Percentiles rank a stretch among this genome's conserved stretches.
phyloP scores from a whole-genome alignment of 2,329 filamentous ascomycete genomes.

The Chaetomiaceae sp. region DNA sequence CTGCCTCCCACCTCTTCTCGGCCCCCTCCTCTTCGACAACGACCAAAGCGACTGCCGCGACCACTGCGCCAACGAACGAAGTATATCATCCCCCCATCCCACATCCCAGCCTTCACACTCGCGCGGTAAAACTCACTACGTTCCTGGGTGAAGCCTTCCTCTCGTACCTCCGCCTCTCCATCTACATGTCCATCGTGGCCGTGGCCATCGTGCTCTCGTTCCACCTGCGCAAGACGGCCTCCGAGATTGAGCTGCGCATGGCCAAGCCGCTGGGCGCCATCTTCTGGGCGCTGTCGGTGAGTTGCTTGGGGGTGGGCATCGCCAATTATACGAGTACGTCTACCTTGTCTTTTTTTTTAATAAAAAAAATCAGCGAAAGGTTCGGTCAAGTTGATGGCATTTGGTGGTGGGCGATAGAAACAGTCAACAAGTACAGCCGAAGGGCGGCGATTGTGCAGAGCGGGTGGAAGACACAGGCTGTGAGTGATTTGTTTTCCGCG shows the following conservation, averaged over 20 bases:
- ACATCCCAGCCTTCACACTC: conserved; percentile 33
- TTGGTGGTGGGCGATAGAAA: conserved; percentile 39
- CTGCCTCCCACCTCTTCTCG: conserved; percentile 57
- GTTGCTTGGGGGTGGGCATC: conserved; percentile 72
- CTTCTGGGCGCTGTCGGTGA: conserved; percentile 78
- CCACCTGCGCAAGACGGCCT: conserved; percentile 73
- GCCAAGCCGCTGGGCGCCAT: conserved; percentile 79
- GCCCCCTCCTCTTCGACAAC: conserved; percentile 69
- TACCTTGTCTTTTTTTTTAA: background rate
- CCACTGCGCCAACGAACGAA: conserved; percentile 75
- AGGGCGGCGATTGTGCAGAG: conserved; percentile 82
- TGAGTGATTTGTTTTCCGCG: conserved; percentile 36
- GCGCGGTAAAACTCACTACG: background rate
- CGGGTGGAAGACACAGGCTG: conserved; percentile 86
- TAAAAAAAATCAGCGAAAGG: too few species aligned
- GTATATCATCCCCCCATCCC: conserved; percentile 67
- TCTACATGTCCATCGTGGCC: conserved; percentile 87
- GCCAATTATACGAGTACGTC: conserved; percentile 76
- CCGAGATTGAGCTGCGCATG: conserved; percentile 66
- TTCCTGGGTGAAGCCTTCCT: conserved; percentile 56
- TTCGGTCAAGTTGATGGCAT: background rate
- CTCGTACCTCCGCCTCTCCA: conserved; percentile 80
- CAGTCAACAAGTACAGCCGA: conserved; percentile 73
- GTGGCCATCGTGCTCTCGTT: conserved; percentile 91
- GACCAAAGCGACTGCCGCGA: conserved; percentile 70